Evolutionary conservation across 805 yeast species (phyloP).

Genomic region (Hanseniaspora singularis): DNA sequence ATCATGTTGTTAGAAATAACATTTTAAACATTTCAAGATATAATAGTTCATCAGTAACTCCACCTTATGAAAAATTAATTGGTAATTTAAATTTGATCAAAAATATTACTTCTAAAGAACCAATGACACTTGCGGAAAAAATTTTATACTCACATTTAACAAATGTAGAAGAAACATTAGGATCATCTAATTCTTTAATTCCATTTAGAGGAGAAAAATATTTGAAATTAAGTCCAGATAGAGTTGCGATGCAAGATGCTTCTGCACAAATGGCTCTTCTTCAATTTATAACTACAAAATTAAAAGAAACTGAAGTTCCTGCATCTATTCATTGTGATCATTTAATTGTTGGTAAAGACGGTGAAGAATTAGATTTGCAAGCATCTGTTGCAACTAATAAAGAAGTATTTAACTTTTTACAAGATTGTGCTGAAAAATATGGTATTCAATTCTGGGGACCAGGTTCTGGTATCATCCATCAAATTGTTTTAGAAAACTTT

Average conservation of each 20-base stretch:
- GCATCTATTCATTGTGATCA: slow-evolving; percentile 97
- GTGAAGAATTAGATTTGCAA: slow-evolving; percentile 73
- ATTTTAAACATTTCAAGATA: not conserved
- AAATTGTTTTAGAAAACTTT: slow-evolving; percentile 91
- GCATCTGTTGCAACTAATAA: slow-evolving; percentile 75
- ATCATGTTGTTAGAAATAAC: not conserved
- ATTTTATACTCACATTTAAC: slow-evolving; percentile 84
- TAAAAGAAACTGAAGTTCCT: slow-evolving; percentile 79
- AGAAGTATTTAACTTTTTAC: slow-evolving; percentile 91
- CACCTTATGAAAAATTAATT: slow-evolving; percentile 74
- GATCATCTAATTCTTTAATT: slow-evolving; percentile 35
- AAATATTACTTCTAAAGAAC: slow-evolving; percentile 50
- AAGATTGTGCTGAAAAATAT: slow-evolving; percentile 84
- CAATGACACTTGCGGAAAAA: slow-evolving; percentile 90
- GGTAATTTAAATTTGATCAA: slow-evolving; percentile 53
- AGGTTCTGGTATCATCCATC: slow-evolving; percentile 97
- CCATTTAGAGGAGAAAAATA: slow-evolving; percentile 77
- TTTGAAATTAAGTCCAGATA: slow-evolving; percentile 86
- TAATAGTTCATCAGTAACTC: slow-evolving; percentile 33
- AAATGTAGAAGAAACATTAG: slow-evolving; percentile 70
- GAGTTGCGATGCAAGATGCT: slow-evolving; percentile 99
- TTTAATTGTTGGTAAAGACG: slow-evolving; percentile 90
- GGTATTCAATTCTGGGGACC: slow-evolving; percentile 99
- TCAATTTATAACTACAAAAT: slow-evolving; percentile 95
- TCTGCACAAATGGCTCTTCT: slow-evolving; percentile 98